Evolutionary conservation across 2,329 filamentous ascomycete species (phyloP).

Genomic region (Sphaerostilbella broomeana): DNA sequence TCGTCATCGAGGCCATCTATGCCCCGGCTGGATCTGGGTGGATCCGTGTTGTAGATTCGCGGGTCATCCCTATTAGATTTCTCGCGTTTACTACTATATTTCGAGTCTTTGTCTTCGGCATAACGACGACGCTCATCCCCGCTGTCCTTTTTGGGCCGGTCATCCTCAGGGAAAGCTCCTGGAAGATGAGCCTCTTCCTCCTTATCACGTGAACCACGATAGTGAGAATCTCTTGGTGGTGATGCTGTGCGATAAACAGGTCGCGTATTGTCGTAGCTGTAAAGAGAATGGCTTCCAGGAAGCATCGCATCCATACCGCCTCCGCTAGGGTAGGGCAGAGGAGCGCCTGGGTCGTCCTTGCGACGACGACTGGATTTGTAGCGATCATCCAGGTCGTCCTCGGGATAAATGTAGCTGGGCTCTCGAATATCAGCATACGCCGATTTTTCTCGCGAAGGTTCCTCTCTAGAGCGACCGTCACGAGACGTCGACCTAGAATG

Average conservation of each 20-base stretch:
- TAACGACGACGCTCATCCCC: conserved; percentile 18
- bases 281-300: conserved; percentile 30
- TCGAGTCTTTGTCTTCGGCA: conserved; percentile 21
- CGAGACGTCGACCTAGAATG: conserved; percentile 43
- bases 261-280: conserved; percentile 34
- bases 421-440: conserved; percentile 36
- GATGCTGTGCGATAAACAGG: conserved; percentile 29
- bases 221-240: conserved; percentile 29
- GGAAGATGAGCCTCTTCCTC: conserved; percentile 26
- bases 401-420: conserved; percentile 35
- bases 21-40: conserved; percentile 17
- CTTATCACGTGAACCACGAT: too few species aligned
- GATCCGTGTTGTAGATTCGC: conserved; percentile 15
- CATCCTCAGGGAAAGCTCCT: conserved; percentile 29
- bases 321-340: conserved; percentile 35
- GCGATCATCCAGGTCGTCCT: conserved; percentile 36
- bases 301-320: conserved; percentile 32
- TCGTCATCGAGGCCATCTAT: conserved; percentile 26
- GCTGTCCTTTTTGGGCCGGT: conserved; percentile 16
- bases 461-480: conserved; percentile 27
- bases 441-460: conserved; percentile 24
- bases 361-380: conserved; percentile 25
- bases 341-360: conserved; percentile 28
- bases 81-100: conserved; percentile 14
- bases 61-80: conserved; percentile 17